Conservation (phyloP, 2,329 filamentous ascomycete species). For the Hymenoscyphus salicellus region DNA sequence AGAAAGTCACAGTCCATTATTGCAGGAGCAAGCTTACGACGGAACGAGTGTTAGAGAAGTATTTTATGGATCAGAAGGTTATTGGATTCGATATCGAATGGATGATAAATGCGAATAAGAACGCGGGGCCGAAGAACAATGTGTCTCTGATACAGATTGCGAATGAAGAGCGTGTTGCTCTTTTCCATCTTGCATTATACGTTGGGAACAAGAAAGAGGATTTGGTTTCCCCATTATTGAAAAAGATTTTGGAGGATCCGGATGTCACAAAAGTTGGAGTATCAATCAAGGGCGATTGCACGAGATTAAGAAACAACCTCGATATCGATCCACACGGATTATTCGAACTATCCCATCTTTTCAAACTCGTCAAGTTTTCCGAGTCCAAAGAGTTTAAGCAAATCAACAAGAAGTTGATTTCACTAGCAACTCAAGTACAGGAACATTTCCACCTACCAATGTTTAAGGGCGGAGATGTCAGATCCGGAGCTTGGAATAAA, state of each 20-base stretch:
- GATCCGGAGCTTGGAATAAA: constrained; percentile 71
- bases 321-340: constrained; percentile 62
- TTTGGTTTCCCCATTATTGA: constrained; percentile 69
- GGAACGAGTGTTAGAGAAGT: constrained; percentile 60
- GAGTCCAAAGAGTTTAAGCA: constrained; percentile 43
- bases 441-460: constrained; percentile 71
- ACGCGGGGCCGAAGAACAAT: constrained; percentile 58
- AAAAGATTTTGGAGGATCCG: constrained; percentile 67
- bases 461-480: constrained; percentile 65
- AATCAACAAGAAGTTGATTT: constrained; percentile 65
- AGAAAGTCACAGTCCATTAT: constrained; percentile 70
- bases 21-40: constrained; percentile 66
- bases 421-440: constrained; percentile 66
- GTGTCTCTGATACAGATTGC: constrained; percentile 83
- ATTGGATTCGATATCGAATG: constrained; percentile 93
- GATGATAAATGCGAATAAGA: constrained; percentile 52
- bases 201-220: constrained; percentile 44
- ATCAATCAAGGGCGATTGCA: constrained; percentile 66
- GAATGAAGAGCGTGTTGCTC: constrained; percentile 68
- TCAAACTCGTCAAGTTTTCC: constrained; percentile 71
- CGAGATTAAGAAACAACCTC: constrained; percentile 65
- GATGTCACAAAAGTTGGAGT: constrained; percentile 74
- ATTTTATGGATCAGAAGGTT: constrained; percentile 67
- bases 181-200: constrained; percentile 77
- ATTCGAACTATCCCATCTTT: constrained; percentile 79